These are phyloP conservation scores for Xylariaceae sp. DNA, from an alignment of 2,329 filamentous ascomycete genomes.

Conservation along the genomic window DNA sequence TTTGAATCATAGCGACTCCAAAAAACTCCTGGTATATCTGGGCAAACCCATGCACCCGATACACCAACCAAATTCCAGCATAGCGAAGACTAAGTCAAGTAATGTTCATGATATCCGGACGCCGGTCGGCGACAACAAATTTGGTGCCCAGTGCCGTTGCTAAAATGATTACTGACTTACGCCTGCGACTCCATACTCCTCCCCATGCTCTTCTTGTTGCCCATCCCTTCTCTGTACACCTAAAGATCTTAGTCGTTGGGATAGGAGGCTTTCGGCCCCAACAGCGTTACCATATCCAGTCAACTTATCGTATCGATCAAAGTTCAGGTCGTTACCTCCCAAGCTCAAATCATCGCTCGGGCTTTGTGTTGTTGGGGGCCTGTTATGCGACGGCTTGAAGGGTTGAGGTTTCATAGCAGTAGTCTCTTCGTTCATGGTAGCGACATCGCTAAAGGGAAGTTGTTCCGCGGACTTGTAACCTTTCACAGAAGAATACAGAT, in stretches of 20 bases:
- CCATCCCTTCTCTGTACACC: slow-evolving; percentile 40
- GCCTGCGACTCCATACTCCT: no score
- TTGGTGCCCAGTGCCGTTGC: no score
- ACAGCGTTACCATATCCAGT: slow-evolving; percentile 53
- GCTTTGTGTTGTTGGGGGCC: slow-evolving; percentile 34
- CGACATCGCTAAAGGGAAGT: slow-evolving; percentile 43
- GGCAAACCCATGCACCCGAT: no score
- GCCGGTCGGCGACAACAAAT: no score
- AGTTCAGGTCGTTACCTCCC: slow-evolving; percentile 17
- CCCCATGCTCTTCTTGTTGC: neutral
- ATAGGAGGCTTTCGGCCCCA: slow-evolving; percentile 64
- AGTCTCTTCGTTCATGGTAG: slow-evolving; percentile 29
- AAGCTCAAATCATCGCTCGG: slow-evolving; percentile 26
- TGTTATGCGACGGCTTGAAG: slow-evolving; percentile 15
- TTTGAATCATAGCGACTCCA: no score
- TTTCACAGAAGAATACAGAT: slow-evolving; percentile 27
- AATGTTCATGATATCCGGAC: no score
- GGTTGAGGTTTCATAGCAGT: slow-evolving; percentile 20
- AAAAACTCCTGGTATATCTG: no score
- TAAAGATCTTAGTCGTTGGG: slow-evolving; percentile 62
- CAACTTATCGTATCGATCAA: slow-evolving; percentile 60
- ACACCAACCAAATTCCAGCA: no score
- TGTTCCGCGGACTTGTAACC: slow-evolving; percentile 43
- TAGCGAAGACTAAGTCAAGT: no score
- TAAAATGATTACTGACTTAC: no score